Percentiles rank a stretch among this genome's conserved stretches.
Conservation (phyloP, 257 asterid species). For the Scutellaria barbata region DNA sequence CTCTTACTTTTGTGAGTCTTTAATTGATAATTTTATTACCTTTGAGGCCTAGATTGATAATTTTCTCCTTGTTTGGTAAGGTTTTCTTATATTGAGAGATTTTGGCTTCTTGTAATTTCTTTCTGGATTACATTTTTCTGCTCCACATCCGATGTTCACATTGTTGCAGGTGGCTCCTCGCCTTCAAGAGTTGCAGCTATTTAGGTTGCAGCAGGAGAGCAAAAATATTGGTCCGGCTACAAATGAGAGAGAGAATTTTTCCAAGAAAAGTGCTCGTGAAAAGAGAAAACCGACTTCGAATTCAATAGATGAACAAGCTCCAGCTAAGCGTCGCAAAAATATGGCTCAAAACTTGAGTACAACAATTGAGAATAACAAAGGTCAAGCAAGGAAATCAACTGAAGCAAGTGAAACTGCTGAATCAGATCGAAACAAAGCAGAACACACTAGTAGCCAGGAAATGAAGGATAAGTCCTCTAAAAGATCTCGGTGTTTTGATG, state of each 20-base stretch:
- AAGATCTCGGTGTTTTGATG: conserved; percentile 58
- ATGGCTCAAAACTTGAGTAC: conserved; percentile 47
- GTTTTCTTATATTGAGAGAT: conserved; percentile 15
- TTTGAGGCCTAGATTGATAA: not conserved
- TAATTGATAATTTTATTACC: not conserved
- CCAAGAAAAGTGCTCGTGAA: conserved; percentile 59
- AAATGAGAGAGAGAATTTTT: conserved; percentile 53
- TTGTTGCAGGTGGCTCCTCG: conserved; percentile 89
- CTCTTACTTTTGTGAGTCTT: too few species aligned
- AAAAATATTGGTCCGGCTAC: conserved; percentile 47
- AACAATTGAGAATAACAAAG: conserved; percentile 44
- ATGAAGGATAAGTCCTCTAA: conserved; percentile 46
- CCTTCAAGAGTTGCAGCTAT: conserved; percentile 81
- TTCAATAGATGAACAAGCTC: conserved; percentile 56
- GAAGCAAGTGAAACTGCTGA: conserved; percentile 49
- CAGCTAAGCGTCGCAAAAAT: conserved; percentile 72
- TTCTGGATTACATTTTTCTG: conserved; percentile 13
- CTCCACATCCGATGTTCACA: conserved; percentile 16
- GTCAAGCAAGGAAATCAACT: conserved; percentile 43
- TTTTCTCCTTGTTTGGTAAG: conserved; percentile 11
- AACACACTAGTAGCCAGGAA: conserved; percentile 48
- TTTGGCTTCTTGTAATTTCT: conserved; percentile 18
- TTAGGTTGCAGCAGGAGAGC: conserved; percentile 75
- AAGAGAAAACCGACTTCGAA: conserved; percentile 72
- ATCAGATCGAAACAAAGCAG: conserved; percentile 43